Conservation (phyloP, 2,329 filamentous ascomycete species). For the Fonsecaea multimorphosa region DNA sequence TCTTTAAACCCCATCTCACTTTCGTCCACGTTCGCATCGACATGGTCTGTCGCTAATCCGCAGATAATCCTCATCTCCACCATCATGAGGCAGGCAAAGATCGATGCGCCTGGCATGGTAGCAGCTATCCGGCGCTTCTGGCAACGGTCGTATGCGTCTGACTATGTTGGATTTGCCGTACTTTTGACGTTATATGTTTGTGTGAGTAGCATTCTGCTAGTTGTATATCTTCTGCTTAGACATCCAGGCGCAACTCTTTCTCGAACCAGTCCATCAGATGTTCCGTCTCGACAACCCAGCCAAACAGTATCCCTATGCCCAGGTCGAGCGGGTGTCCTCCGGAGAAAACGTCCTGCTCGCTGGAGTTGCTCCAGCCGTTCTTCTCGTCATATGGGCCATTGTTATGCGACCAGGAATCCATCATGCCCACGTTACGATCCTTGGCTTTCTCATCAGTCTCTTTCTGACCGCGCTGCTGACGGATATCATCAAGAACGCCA, state of each 20-base stretch:
- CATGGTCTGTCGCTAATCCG: background rate
- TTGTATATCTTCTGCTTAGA: constrained; percentile 14
- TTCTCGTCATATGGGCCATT: constrained; percentile 71
- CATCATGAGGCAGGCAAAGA: constrained; percentile 18
- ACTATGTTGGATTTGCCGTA: constrained; percentile 79
- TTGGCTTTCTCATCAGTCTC: constrained; percentile 79
- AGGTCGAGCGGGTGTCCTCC: constrained; percentile 77
- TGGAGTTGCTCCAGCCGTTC: constrained; percentile 70
- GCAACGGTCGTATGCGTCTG: constrained; percentile 80
- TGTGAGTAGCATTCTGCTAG: constrained; percentile 12
- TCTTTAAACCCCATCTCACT: background rate
- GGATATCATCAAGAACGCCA: constrained; percentile 87
- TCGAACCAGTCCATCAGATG: constrained; percentile 91
- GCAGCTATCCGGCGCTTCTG: constrained; percentile 59
- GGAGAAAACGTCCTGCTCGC: constrained; percentile 80
- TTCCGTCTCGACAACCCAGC: constrained; percentile 85
- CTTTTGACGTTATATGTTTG: constrained; percentile 70
- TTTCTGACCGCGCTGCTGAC: constrained; percentile 82
- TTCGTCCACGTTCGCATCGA: background rate
- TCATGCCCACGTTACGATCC: constrained; percentile 83
- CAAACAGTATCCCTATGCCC: constrained; percentile 85
- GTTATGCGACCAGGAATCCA: constrained; percentile 68
- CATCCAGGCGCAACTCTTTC: constrained; percentile 70
- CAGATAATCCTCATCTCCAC: background rate
- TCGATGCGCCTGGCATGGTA: constrained; percentile 46